Conservation (phyloP, 2,329 filamentous ascomycete genomes). For the Dactylellina haptotyla region DNA sequence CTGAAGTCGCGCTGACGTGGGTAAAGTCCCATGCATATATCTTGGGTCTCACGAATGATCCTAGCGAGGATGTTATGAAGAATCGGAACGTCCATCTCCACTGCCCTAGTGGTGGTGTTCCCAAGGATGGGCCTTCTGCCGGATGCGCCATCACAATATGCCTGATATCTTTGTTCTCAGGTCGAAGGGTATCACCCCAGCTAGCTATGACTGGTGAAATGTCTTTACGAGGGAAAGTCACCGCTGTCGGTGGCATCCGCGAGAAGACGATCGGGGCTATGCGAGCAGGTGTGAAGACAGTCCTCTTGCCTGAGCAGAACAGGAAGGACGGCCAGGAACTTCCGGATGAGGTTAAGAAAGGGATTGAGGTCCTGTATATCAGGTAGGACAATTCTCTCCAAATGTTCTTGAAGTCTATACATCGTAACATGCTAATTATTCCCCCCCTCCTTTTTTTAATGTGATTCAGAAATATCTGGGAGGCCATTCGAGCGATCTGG, state of each 20-base stretch:
- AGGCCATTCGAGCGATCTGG: slow-evolving; percentile 90
- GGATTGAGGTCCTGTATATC: slow-evolving; percentile 88
- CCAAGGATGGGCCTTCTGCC: slow-evolving; percentile 77
- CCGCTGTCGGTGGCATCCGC: slow-evolving; percentile 93
- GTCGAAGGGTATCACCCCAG: slow-evolving; percentile 84
- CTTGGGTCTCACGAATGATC: slow-evolving; percentile 81
- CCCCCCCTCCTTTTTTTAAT: slow-evolving; percentile 41
- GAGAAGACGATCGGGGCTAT: slow-evolving; percentile 97
- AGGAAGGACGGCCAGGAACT: slow-evolving; percentile 91
- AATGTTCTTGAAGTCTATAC: slow-evolving; percentile 13
- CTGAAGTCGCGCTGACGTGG: slow-evolving; percentile 95
- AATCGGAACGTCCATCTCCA: slow-evolving; percentile 93
- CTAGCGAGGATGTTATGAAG: slow-evolving; percentile 93
- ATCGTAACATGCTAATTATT: slow-evolving; percentile 42
- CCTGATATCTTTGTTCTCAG: slow-evolving; percentile 87
- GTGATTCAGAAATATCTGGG: slow-evolving; percentile 91
- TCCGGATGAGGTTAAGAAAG: slow-evolving; percentile 86
- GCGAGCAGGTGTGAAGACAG: slow-evolving; percentile 92
- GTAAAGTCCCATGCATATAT: slow-evolving; percentile 96
- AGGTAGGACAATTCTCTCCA: slow-evolving; percentile 69
- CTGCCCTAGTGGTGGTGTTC: slow-evolving; percentile 92
- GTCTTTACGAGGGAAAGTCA: slow-evolving; percentile 81
- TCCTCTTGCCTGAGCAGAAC: slow-evolving; percentile 86
- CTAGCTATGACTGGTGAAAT: slow-evolving; percentile 91
- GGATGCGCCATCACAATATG: slow-evolving; percentile 94